phyloP scores from a whole-genome alignment of 169 alveolate genomes.

The Plasmodium falciparum region DNA sequence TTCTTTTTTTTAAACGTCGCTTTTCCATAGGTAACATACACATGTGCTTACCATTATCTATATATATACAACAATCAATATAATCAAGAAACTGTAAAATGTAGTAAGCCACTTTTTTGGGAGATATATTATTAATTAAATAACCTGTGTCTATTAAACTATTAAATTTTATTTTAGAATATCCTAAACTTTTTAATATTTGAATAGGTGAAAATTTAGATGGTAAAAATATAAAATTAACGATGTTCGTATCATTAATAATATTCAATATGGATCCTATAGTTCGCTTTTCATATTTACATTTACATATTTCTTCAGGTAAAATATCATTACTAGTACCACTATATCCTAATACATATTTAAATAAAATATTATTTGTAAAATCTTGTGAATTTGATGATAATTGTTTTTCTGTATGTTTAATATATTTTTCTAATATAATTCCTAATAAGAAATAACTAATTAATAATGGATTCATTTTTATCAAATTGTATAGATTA shows the following conservation, averaged over 20 bases:
- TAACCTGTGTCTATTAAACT: constrained; percentile 73
- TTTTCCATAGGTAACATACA: constrained; percentile 74
- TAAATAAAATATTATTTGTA: constrained; percentile 90
- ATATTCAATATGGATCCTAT: constrained; percentile 90
- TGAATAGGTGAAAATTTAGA: constrained; percentile 65
- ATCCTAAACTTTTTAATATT: constrained; percentile 40
- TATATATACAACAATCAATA: constrained; percentile 71
- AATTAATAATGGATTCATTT: constrained; percentile 86
- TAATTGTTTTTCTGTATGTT: constrained; percentile 89
- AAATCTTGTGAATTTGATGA: constrained; percentile 93
- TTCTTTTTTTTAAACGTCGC: not conserved
- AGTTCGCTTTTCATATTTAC: constrained; percentile 91
- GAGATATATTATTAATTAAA: constrained; percentile 67
- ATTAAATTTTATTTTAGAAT: constrained; percentile 50
- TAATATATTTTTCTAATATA: constrained; percentile 89
- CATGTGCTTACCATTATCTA: constrained; percentile 78
- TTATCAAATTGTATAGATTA: constrained; percentile 79
- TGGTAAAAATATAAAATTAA: constrained; percentile 71
- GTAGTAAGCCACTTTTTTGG: constrained; percentile 72
- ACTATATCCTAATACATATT: constrained; percentile 92
- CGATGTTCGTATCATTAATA: constrained; percentile 80
- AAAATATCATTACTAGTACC: constrained; percentile 95
- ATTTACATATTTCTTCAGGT: constrained; percentile 91
- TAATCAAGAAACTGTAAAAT: constrained; percentile 62
- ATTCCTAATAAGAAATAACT: constrained; percentile 85